Evolutionary conservation across 345 rosid genomes (phyloP).

Genomic region (Arabis alpina): DNA sequence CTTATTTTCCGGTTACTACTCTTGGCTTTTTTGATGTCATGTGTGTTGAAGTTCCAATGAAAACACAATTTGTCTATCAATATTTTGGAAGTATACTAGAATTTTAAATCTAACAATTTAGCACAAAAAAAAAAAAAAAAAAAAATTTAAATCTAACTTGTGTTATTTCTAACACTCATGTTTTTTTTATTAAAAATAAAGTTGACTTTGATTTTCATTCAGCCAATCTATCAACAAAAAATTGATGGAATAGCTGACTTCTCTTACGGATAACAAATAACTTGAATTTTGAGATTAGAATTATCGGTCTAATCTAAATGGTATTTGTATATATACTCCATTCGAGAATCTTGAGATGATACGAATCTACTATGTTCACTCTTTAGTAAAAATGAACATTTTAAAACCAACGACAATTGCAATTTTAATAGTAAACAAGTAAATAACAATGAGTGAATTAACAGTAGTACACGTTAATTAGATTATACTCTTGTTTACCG

Average conservation of each 20-base stretch:
- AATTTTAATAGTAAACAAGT: neutral
- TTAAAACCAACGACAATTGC: neutral
- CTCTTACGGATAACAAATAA: too few relatives aligned
- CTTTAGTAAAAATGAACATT: neutral
- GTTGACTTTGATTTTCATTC: neutral
- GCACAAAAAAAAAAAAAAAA: too few relatives aligned
- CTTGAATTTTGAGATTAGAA: neutral
- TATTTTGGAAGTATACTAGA: neutral
- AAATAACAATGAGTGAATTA: neutral
- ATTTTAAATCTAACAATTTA: neutral
- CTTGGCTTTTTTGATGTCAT: slow-evolving; percentile 27
- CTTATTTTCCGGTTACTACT: slow-evolving; percentile 27
- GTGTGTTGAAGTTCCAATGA: slow-evolving; percentile 35
- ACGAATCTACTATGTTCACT: too few relatives aligned
- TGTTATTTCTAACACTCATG: neutral
- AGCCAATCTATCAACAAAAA: neutral
- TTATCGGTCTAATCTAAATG: too few relatives aligned
- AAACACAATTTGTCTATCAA: neutral
- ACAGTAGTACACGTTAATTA: too few relatives aligned
- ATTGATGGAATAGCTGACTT: neutral
- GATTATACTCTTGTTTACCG: too few relatives aligned
- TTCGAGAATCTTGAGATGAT: too few relatives aligned
- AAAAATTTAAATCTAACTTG: neutral
- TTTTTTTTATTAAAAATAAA: too few relatives aligned
- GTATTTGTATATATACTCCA: too few relatives aligned